A percentile compares a stretch with the other conserved stretches of the same genome.
These are phyloP conservation scores for Neoascochyta sp. DNA, from an alignment of 2,329 filamentous ascomycete genomes.

Conservation along the genomic window DNA sequence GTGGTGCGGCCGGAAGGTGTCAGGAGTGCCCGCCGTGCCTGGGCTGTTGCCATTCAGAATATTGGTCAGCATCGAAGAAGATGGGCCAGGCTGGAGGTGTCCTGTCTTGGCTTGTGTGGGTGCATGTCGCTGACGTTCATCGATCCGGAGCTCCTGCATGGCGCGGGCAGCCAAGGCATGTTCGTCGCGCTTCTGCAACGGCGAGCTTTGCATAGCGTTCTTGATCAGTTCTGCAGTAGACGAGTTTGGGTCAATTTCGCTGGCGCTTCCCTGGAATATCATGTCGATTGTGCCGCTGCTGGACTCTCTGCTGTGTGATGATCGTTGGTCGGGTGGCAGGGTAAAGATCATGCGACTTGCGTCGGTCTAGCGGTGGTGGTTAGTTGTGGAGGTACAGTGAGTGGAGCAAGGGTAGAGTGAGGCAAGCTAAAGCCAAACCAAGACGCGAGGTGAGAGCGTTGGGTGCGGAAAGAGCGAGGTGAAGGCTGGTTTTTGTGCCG, in stretches of 20 bases:
- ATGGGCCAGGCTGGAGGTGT: constrained; percentile 16
- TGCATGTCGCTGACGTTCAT: constrained; percentile 6
- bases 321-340: constrained; percentile 10
- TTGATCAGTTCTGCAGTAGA: constrained; percentile 8
- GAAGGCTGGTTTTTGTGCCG: constrained; percentile 1
- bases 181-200: constrained; percentile 6
- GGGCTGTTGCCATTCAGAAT: constrained; percentile 24
- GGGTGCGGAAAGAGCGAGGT: no score
- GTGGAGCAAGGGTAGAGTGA: no score
- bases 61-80: constrained; percentile 25
- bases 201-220: not conserved
- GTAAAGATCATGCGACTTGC: constrained; percentile 20
- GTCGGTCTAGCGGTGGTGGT: constrained; percentile 22
- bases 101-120: constrained; percentile 1
- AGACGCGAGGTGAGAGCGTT: constrained; percentile 6
- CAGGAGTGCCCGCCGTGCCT: constrained; percentile 12
- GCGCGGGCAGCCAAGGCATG: constrained; percentile 10
- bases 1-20: constrained; percentile 18
- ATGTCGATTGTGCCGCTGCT: constrained; percentile 21
- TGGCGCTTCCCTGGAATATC: constrained; percentile 22
- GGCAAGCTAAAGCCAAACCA: not conserved
- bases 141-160: constrained; percentile 20
- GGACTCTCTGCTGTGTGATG: constrained; percentile 12
- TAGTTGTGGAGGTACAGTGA: no score
- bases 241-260: constrained; percentile 18